These are phyloP conservation scores for Phytomonas serpens DNA, from an alignment of 208 protist species.

Conservation along the genomic window DNA sequence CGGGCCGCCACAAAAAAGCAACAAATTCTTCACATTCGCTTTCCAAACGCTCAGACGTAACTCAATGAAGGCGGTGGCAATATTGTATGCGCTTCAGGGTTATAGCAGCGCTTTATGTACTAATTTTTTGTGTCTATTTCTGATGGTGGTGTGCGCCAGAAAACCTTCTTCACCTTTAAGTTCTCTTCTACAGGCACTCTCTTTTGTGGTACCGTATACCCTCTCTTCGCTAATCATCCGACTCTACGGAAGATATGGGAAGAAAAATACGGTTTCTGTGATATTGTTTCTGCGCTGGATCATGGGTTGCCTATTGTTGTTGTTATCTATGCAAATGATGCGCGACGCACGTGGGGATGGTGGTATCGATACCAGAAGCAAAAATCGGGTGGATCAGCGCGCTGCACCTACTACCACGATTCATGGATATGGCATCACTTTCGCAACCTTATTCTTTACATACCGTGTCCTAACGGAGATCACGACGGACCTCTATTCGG, in stretches of 20 bases:
- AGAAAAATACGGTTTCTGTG: conserved; percentile 10
- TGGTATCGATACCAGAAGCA: background rate
- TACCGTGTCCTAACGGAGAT: background rate
- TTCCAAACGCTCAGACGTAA: conserved; percentile 17
- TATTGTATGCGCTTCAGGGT: conserved; percentile 16
- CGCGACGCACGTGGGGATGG: background rate
- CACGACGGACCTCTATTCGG: background rate
- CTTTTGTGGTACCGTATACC: conserved; percentile 13
- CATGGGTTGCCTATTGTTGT: conserved; percentile 8
- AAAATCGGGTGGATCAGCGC: background rate
- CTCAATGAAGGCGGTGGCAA: conserved; percentile 16
- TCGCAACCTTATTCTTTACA: background rate
- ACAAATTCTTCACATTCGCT: conserved; percentile 13
- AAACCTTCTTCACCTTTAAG: conserved; percentile 12
- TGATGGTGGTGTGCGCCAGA: conserved; percentile 13
- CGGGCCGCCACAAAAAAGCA: background rate
- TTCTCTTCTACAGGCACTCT: conserved; percentile 13
- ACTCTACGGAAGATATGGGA: conserved; percentile 5
- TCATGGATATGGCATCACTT: background rate
- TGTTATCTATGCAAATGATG: conserved; percentile 11
- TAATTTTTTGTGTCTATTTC: conserved; percentile 18
- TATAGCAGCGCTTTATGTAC: conserved; percentile 15
- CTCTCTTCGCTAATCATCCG: background rate
- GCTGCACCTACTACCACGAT: background rate
- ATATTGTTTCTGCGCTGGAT: conserved; percentile 8